Evolutionary conservation across 2,329 filamentous ascomycete species (phyloP), one percentile per base, ranked within the genome.

Genomic region (Chaetomium globosum): DNA sequence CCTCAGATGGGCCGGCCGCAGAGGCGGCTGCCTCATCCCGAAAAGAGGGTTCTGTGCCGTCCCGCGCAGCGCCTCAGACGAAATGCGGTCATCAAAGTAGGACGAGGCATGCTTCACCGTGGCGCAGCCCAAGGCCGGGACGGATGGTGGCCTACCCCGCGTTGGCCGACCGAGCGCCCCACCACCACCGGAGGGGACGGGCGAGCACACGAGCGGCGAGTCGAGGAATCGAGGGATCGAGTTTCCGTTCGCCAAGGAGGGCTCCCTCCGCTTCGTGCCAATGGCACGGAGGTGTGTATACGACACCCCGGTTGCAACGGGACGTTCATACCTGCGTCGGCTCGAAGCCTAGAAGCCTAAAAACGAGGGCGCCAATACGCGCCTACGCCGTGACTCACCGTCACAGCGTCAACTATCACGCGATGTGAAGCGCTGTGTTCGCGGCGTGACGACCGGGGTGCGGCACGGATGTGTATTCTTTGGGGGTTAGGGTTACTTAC

Each of bases 401-500:
- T 43, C 54, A 56, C 54, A 43, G 54, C 54, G 33, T 28, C 31
- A 1, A 23, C 46, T 3, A 23, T 21, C 46, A 48, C 46, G 46
- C 46, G 5, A 48, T 48, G 46, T 48, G 46, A 48, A 48, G 46
- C 46, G 46, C 46, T 48, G 46, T 48, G 46, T 23, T 48, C 46
- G 54, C 54, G 54, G 33, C 33, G 54, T 43, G 21, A 28, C 12
- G n/a, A 39, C 52, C 33, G 26, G 54, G 6, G 21, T 28, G 54
- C 21, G 30, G 54, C 33, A 28, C 54, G 16, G 31, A 9, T 28
- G 54, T 30, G 49, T 13, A 26, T 21, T 6, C 3, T 1, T 8
- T 3, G 2, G 8, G 54, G 54, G 33, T 56, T 56, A 56, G 54
- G 54, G 54, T 56, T 39, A 56, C 53, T 56, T 56, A 56, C 53